Evolutionary conservation across 176 grass and related monocot species (phyloP), one percentile per base, ranked within the genome.

Genomic region (Neostapfia colusana): DNA sequence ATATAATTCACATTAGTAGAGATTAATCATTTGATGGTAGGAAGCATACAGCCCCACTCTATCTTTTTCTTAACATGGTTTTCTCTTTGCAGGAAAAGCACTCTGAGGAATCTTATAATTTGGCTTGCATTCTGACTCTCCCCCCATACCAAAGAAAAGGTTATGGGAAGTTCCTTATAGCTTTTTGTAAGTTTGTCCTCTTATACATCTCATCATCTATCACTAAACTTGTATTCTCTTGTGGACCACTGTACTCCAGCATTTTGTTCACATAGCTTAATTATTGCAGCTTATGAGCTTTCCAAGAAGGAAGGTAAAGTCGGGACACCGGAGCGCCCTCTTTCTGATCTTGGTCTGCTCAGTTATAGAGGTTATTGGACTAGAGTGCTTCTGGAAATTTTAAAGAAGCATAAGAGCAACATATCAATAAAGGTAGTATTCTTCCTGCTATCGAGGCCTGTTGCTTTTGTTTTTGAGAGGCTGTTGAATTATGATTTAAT

Each of bases 231-330:
- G 35, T 1, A 23, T 62, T 78, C 42, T 75, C 0, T 65, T 4
- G 53, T 73, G 43, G 42, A 36, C 16, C 21, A 63, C 28, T 68
- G 20, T 13, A 65, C 4, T 72, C 39, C 55, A n/a, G 21, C 46
- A 66, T 66, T 80, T 78, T 53, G 20, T 62, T 87, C 50, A 74
- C 16, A 25, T 35, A 43, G 4, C 34, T 77, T 63, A 71, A 12
- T 41, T 44, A 43, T 83, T 58, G 65, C 84, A 99, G 96, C 92
- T 15, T 99, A 99, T 87, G 96, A 99, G 73, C 92, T 99, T 87
- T 99, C 96, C 73, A 99, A 99, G 75, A 99, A 99, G 83, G 96
- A 99, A 87, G 85, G 96, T 70, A 95, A 99, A 81, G 96, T 99
- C 76, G 96, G 96, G 57, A 99, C 92, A 51, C 96, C 96, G 1